Evolutionary conservation across 108 stramenopile species (phyloP), one percentile per base, ranked within the genome.

Genomic region (Discostella stelligeroides): DNA sequence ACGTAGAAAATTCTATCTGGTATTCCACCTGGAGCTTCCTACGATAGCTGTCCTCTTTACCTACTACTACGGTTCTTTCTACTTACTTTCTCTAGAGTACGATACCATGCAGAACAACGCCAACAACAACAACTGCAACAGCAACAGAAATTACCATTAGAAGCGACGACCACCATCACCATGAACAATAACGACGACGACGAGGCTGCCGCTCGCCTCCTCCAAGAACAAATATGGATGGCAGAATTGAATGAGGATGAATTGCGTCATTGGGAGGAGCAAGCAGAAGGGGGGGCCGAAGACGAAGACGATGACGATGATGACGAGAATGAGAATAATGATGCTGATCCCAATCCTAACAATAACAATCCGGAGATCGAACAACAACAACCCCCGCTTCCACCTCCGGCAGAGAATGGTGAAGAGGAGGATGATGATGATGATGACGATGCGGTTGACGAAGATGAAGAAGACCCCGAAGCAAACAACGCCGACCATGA

Each of bases 201-300:
- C 49, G 79, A 80, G 61, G 68, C 50, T 41, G 74, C 74, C 17
- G 79, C 74, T 14, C 74, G 51, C 34, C 65, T 41, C 15, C 41
- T 80, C 42, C 79, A 80, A 51, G 79, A 48, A 46, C 69, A 64
- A 17, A 64, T 75, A 13, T 76, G 79, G 79, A 49, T 80, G 58
- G 72, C 41, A 46, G 80, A 82, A 65, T 76, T 55, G 43, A 66
- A 48, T 3, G 73, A 41, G 2, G 67, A n/a, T 43, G 21, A 27
- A 62, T 24, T 12, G 39, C 59, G 40, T 37, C 1, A 29, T 42
- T 0, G 69, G 43, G 60, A 65, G 70, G 73, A 27, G 4, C 39
- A 11, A 49, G 62, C 28, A 34, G n/a, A n/a, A n/a, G n/a, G n/a
- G n/a, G n/a, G n/a, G n/a, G n/a, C n/a, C n/a, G n/a, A n/a, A n/a